Base-by-base conservation (phyloP, 805 yeast genomes). In the Pichia exigua region DNA sequence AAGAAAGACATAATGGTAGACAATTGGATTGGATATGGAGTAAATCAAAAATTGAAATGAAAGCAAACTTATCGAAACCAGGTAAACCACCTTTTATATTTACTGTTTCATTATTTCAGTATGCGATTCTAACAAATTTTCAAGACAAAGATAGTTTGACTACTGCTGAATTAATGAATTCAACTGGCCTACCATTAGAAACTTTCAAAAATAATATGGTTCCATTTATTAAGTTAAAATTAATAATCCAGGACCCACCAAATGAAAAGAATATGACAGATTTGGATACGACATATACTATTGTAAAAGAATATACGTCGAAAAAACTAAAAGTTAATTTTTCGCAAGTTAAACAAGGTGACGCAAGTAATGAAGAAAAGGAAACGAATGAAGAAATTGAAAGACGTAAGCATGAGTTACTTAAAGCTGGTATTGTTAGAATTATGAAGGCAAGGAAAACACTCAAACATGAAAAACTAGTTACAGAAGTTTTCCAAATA, bases 11-110 rank as follows among this genome's bases (percentile, higher is more conserved):
- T 67, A 79, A 74, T 55, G 97, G 97, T 13, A 79, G 98, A 67
- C 82, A 88, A 57, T 77, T 94, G 60, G 86, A 87, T 63, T 94
- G 99, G 99, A 77, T 92, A 54, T 94, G 97, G 97, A 85, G 89
- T 61, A 81, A 88, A 64, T 88, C 95, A 45, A 85, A 92, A 66
- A 94, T 95, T 54, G 99, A 94, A 66, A 70, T 94, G 52, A 87
- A 84, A 67, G 96, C 95, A 12, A 86, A 88, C 64, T 76, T 90
- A 56, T 79, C 92, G 7, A 83, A 84, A 59, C 83, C 85, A 39
- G 91, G 91, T 8, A 84, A 82, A 63, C 85, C 91, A 5, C 90
- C 96, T 46, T 87, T 85, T 62, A 73, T 76, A 22, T 85, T 95
- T 63, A 85, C 86, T 3, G 89, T 89, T 43, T 85, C 96, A 7